Evolutionary conservation across 1,139 yeast species (phyloP).

Genomic region (Candida sanyaensis): DNA sequence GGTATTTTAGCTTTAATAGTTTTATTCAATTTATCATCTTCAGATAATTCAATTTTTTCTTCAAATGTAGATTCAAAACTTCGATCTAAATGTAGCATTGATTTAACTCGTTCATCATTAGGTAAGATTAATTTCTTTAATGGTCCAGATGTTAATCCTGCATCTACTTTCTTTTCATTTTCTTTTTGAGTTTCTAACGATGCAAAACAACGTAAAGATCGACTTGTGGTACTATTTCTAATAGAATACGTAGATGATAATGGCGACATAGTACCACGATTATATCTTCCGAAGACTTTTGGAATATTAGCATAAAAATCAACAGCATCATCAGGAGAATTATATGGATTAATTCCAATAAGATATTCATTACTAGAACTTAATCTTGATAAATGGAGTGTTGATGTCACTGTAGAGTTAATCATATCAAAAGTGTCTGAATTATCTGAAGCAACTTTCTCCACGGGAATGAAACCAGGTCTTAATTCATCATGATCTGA

Average conservation of each 20-base stretch:
- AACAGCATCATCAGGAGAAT: conserved; percentile 24
- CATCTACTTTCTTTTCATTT: neutral
- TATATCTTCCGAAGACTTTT: conserved; percentile 28
- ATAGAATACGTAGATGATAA: conserved; percentile 48
- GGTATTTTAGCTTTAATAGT: conserved; percentile 7
- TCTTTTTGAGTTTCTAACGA: conserved; percentile 6
- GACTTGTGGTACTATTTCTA: conserved; percentile 47
- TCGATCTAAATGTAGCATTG: conserved; percentile 14
- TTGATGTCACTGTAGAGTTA: conserved; percentile 8
- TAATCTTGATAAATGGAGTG: conserved; percentile 9
- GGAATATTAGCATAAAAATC: conserved; percentile 41
- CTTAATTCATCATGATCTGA: conserved; percentile 14
- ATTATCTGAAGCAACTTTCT: conserved; percentile 11
- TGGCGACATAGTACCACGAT: conserved; percentile 43
- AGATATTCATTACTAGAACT: conserved; percentile 8
- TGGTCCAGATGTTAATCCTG: conserved; percentile 9
- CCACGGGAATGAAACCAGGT: conserved; percentile 15
- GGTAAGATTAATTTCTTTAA: conserved; percentile 14
- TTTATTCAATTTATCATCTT: conserved; percentile 29
- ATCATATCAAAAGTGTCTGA: neutral
- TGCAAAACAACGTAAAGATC: conserved; percentile 32
- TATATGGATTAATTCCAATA: conserved; percentile 26
- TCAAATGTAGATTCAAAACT: conserved; percentile 20
- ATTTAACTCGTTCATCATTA: conserved; percentile 13
- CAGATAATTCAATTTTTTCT: conserved; percentile 33